Percentiles rank a stretch among this genome's conserved stretches.
These are phyloP conservation scores for Nepenthes gracilis DNA, from an alignment of 148 eudicot species.

Conservation along the genomic window DNA sequence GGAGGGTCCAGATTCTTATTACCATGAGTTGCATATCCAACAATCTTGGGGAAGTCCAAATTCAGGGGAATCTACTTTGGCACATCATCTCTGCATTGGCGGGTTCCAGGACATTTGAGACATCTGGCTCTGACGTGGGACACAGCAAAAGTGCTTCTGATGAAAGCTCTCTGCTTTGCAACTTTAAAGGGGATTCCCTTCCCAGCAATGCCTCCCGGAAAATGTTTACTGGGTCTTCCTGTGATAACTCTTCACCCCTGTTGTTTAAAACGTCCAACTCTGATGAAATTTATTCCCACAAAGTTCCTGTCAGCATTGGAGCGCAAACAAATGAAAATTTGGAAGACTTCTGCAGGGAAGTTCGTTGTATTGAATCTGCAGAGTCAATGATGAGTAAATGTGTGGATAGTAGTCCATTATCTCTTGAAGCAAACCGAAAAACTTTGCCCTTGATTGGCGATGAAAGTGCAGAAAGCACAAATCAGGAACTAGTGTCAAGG, in stretches of 20 bases:
- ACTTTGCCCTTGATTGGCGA: slow-evolving; percentile 8
- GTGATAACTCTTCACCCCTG: slow-evolving; percentile 17
- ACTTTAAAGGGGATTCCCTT: slow-evolving; percentile 32
- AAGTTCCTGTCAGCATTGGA: slow-evolving; percentile 13
- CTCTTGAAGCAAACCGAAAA: slow-evolving; percentile 15
- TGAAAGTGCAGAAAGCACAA: slow-evolving; percentile 9
- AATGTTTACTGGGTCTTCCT: slow-evolving; percentile 18
- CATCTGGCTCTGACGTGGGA: slow-evolving; percentile 33
- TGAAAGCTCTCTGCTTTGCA: slow-evolving; percentile 39
- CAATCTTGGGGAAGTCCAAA: slow-evolving; percentile 30
- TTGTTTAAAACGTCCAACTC: slow-evolving; percentile 10
- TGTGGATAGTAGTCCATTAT: slow-evolving; percentile 9
- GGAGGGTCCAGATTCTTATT: slow-evolving; percentile 38
- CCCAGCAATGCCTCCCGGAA: slow-evolving; percentile 22
- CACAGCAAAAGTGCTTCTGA: slow-evolving; percentile 57
- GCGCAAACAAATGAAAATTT: slow-evolving; percentile 24
- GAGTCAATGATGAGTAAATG: slow-evolving; percentile 12
- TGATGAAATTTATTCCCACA: slow-evolving; percentile 16
- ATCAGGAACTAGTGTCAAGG: slow-evolving; percentile 1
- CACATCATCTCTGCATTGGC: slow-evolving; percentile 28
- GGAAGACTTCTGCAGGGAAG: slow-evolving; percentile 67
- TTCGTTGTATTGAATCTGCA: slow-evolving; percentile 62
- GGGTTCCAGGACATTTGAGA: slow-evolving; percentile 24
- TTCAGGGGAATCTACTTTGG: slow-evolving; percentile 24
- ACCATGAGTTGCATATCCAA: slow-evolving; percentile 45